Evolutionary conservation across 129 eudicot genomes (phyloP).

Genomic region (Arctium lappa): DNA sequence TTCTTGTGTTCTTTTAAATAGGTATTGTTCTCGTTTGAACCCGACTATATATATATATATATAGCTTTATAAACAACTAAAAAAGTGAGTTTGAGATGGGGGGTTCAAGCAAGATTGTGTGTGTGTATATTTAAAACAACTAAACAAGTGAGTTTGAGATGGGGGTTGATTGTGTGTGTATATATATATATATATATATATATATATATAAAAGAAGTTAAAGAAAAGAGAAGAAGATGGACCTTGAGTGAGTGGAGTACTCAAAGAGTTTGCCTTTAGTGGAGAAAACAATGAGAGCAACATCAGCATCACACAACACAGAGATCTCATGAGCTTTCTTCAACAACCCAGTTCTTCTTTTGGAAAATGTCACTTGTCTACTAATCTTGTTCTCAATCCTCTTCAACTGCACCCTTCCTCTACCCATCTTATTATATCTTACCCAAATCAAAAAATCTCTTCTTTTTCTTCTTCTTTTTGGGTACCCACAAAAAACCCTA

Average conservation of each 20-base stretch:
- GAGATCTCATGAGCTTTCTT: slow-evolving; percentile 95
- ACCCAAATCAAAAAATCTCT: not conserved
- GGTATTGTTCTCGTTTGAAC: too few relatives aligned
- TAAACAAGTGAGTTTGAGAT: too few relatives aligned
- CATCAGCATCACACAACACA: slow-evolving; percentile 89
- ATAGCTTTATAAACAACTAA: too few relatives aligned
- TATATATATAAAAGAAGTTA: too few relatives aligned
- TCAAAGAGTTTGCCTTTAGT: slow-evolving; percentile 85
- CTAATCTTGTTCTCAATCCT: slow-evolving; percentile 88
- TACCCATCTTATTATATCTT: slow-evolving; percentile 44
- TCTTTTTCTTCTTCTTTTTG: not conserved
- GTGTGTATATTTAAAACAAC: not conserved
- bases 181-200: too few relatives aligned
- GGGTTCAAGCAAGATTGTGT: too few relatives aligned
- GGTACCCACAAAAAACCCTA: slow-evolving; percentile 22
- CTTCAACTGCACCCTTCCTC: slow-evolving; percentile 89
- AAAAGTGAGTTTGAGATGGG: too few relatives aligned
- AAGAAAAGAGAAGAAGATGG: not conserved
- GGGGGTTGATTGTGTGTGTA: too few relatives aligned
- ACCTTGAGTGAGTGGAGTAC: slow-evolving; percentile 83
- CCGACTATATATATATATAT: too few relatives aligned
- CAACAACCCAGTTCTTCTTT: slow-evolving; percentile 75
- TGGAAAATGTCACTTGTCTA: slow-evolving; percentile 87
- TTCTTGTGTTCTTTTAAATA: too few relatives aligned
- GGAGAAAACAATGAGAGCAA: slow-evolving; percentile 79